Evolutionary conservation across 1,284 basidiomycete genomes (phyloP), one percentile per base, ranked within the genome.

Genomic region (Fistulinella cinereoalba): DNA sequence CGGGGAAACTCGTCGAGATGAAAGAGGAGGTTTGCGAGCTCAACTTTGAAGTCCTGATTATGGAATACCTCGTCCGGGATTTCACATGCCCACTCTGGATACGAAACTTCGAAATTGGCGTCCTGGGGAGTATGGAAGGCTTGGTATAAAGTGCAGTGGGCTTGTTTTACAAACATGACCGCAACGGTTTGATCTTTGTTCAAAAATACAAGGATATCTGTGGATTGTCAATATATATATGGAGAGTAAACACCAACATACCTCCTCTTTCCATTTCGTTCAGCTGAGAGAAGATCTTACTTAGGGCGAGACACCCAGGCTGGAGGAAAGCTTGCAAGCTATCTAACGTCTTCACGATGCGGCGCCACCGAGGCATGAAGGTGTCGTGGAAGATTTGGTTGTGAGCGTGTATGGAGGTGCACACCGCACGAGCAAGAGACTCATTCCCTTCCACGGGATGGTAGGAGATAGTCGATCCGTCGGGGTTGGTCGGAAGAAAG

Each of bases 91-190:
- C 18, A 36, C 16, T 18, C 33, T 8, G 34, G 34, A 37, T 37
- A 22, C 7, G 13, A 23, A 2, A 12, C 34, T 15, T 6, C 12
- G 15, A 23, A 10, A 15, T 3, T n/a, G 21, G 34, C 23, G 50
- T 44, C 12, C 37, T 47, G 19, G 49, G 47, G 32, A 56, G 69
- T 3, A 43, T 70, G 60, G 33, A 70, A 70, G n/a, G 53, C 46
- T 47, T 70, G 69, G 34, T 65, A 63, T 3, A 52, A 50, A 4
- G 56, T 52, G 8, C 40, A 15, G 3, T 50, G 34, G 1, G 25
- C 12, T 5, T 38, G 28, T 32, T 53, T 61, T 11, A 65, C 55
- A 18, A 69, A 39, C 8, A 69, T 53, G 7, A 70, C 45, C 4
- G 50, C 66, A 2, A 67, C 16, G 16, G 8, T 11, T 19, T 36